These are phyloP conservation scores for Nicotiana attenuata DNA, from an alignment of 257 asterid genomes.

Conservation along the genomic window DNA sequence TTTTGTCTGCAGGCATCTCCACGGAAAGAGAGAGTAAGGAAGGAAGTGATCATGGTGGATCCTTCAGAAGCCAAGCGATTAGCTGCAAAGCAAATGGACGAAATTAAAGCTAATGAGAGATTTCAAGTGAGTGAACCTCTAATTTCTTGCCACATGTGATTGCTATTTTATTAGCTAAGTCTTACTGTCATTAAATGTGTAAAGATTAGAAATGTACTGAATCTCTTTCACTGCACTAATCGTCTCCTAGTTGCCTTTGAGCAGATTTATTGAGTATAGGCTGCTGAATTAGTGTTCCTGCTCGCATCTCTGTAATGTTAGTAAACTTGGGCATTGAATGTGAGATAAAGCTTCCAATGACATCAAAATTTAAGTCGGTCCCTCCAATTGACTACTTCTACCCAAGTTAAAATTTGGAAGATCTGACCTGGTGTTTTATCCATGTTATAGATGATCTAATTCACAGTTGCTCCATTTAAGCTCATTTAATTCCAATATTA, in stretches of 20 bases:
- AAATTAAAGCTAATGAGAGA: conserved; percentile 65
- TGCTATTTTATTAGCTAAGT: neutral
- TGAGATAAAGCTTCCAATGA: neutral
- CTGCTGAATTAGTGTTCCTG: too few species aligned
- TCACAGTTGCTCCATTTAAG: too few species aligned
- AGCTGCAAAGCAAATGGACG: conserved; percentile 90
- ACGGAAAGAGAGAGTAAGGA: conserved; percentile 24
- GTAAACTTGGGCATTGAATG: neutral
- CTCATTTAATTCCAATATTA: too few species aligned
- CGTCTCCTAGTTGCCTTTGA: neutral
- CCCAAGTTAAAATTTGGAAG: neutral
- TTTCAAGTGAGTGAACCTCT: conserved; percentile 41
- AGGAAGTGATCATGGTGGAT: conserved; percentile 85
- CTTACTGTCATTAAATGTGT: neutral
- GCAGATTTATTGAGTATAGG: too few species aligned
- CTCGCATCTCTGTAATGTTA: too few species aligned
- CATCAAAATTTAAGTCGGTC: neutral
- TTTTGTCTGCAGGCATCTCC: conserved; percentile 46
- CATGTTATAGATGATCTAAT: neutral
- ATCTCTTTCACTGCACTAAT: neutral
- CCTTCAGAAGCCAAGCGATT: conserved; percentile 93
- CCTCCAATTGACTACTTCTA: neutral
- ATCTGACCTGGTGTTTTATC: neutral
- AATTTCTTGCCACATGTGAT: neutral
- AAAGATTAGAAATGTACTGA: neutral